A percentile compares a stretch with the other conserved stretches of the same genome.
phyloP scores from a whole-genome alignment of 768 basidiomycete species.

The Lentinula edodes region DNA sequence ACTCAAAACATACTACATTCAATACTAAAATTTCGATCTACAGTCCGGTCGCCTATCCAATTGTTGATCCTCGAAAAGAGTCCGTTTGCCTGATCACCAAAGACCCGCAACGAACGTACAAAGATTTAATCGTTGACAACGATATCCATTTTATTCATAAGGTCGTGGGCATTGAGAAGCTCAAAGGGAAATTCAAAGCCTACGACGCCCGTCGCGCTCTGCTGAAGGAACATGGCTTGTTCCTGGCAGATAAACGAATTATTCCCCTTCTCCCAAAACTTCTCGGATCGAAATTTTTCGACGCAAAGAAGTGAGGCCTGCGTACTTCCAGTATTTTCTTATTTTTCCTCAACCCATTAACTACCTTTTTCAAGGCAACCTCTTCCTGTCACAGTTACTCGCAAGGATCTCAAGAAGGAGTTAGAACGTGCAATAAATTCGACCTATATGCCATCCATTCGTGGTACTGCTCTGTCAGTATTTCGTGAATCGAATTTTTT shows the following conservation, averaged over 20 bases:
- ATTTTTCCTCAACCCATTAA: slow-evolving; percentile 1
- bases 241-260: slow-evolving; percentile 89
- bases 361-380: slow-evolving; percentile 64
- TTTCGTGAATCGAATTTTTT: not conserved
- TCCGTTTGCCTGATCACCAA: slow-evolving; percentile 90
- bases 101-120: slow-evolving; percentile 94
- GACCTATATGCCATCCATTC: slow-evolving; percentile 94
- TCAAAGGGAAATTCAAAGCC: slow-evolving; percentile 89
- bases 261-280: slow-evolving; percentile 82
- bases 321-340: not conserved
- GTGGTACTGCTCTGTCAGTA: slow-evolving; percentile 87
- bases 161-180: slow-evolving; percentile 86
- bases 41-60: slow-evolving; percentile 72
- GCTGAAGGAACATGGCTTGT: slow-evolving; percentile 85
- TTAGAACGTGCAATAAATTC: slow-evolving; percentile 90
- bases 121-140: slow-evolving; percentile 76
- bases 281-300: slow-evolving; percentile 86
- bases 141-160: slow-evolving; percentile 86
- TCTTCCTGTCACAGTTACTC: slow-evolving; percentile 84
- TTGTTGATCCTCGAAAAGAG: slow-evolving; percentile 78
- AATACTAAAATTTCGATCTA: not conserved
- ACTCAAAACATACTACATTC: not conserved
- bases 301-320: slow-evolving; percentile 83
- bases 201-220: slow-evolving; percentile 80
- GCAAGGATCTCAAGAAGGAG: slow-evolving; percentile 88